Evolutionary conservation across 176 grass and related monocot genomes (phyloP), one percentile per base, ranked within the genome.

Genomic region (Aechmea fasciata): DNA sequence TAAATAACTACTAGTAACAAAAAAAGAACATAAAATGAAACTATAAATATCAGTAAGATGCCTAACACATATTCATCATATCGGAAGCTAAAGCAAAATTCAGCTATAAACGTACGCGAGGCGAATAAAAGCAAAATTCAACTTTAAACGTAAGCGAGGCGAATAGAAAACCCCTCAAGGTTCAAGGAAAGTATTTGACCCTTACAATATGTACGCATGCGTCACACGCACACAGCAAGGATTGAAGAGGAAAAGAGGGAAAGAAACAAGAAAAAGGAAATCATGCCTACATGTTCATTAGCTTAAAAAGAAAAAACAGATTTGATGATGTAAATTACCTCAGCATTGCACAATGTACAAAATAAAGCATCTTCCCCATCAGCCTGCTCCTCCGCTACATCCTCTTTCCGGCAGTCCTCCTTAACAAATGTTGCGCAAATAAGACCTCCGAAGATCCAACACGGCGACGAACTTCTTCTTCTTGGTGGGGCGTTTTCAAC

Each of bases 261-360:
- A 13, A 55, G n/a, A 55, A 14, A 55, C 7, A 14, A 17, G n/a
- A 57, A 57, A 57, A 57, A 57, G 11, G n/a, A 57, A 57, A 41
- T 41, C 33, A 41, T 26, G 25, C 25, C 25, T 26, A 26, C 25
- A 26, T 26, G 25, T 26, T 26, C 25, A 26, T 26, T 26, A 26
- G 25, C 25, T 33, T 1, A 23, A 72, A 67, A 77, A 78, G 76
- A 71, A 41, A 41, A 18, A 65, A 66, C 7, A 15, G 13, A 75
- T 3, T 52, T 13, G 20, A 15, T 65, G 65, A 29, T 52, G 33
- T 64, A 47, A 14, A 74, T 47, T 84, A 99, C 95, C 95, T 99
- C 90, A 71, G 95, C 84, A 84, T 94, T 85, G 68, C 95, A 99
- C 77, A 99, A 76, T 68, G 95, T 99, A 66, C 95, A 99, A 82